Conservation (phyloP, 805 yeast species). For the Candida xiaguanensis region DNA sequence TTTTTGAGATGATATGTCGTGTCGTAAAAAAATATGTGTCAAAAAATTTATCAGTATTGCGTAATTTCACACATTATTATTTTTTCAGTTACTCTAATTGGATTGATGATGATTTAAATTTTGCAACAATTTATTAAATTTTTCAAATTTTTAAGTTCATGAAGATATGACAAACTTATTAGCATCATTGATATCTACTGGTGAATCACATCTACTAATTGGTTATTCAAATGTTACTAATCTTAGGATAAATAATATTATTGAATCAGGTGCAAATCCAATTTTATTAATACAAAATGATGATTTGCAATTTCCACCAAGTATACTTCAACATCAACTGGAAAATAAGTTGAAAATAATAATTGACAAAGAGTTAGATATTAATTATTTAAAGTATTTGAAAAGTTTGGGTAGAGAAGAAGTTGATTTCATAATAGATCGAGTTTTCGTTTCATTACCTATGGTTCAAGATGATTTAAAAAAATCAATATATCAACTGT, state of each 20-base stretch:
- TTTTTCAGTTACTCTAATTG: background rate
- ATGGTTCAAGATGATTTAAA: constrained; percentile 25
- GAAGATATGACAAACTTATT: constrained; percentile 20
- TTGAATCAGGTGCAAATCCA: constrained; percentile 56
- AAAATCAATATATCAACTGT: constrained; percentile 42
- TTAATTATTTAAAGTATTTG: constrained; percentile 34
- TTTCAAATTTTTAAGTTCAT: background rate
- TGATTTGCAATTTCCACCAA: constrained; percentile 16
- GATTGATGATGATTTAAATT: background rate
- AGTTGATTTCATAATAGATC: constrained; percentile 66
- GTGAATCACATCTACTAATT: constrained; percentile 55
- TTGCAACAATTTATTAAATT: background rate
- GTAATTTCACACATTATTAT: constrained; percentile 8
- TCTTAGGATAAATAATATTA: constrained; percentile 44
- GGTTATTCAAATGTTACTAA: constrained; percentile 49
- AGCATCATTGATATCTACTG: constrained; percentile 42
- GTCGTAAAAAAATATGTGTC: background rate
- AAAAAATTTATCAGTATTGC: constrained; percentile 2
- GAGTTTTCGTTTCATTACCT: constrained; percentile 62
- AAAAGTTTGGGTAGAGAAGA: constrained; percentile 55
- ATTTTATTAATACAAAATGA: constrained; percentile 41
- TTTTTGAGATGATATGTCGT: constrained; percentile 6
- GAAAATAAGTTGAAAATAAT: constrained; percentile 24
- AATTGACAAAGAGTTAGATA: constrained; percentile 3
- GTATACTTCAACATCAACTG: constrained; percentile 21